These are phyloP conservation scores for Vanilla planifolia DNA, from an alignment of 106 monocot species.

Conservation along the genomic window DNA sequence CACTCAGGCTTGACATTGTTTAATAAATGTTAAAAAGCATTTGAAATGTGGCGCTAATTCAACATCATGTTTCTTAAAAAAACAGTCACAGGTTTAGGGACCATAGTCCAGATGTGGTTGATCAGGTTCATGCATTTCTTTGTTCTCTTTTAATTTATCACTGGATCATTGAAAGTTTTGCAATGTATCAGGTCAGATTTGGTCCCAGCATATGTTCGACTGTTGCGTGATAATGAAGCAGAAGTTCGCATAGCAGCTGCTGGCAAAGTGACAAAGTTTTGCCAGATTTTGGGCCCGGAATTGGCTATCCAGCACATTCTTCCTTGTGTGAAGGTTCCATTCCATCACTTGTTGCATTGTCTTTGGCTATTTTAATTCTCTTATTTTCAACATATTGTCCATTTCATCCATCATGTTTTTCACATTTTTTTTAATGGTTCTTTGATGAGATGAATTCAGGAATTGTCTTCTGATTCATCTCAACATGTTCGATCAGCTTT, in stretches of 20 bases:
- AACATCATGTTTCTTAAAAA: no score
- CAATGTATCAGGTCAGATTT: slow-evolving; percentile 10
- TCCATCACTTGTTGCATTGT: background rate
- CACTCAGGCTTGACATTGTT: no score
- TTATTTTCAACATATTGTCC: background rate
- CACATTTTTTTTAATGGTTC: background rate
- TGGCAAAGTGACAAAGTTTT: slow-evolving; percentile 17
- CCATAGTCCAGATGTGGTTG: no score
- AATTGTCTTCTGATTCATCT: slow-evolving; percentile 71
- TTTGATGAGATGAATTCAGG: slow-evolving; percentile 21
- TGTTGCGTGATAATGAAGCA: slow-evolving; percentile 17
- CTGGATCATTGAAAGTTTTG: no score
- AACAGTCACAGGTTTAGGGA: no score
- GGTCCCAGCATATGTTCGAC: slow-evolving; percentile 17
- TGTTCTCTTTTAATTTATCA: no score
- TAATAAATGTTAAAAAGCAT: no score
- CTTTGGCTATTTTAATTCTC: no score
- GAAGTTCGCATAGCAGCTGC: slow-evolving; percentile 19
- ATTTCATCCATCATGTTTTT: background rate
- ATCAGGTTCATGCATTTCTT: no score
- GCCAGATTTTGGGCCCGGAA: slow-evolving; percentile 12
- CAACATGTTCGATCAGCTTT: slow-evolving; percentile 76
- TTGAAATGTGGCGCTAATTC: no score
- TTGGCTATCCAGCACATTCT: slow-evolving; percentile 16
- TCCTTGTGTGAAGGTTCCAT: slow-evolving; percentile 16